Evolutionary conservation across 164 flowering plant genomes (phyloP).

Genomic region (Aristolochia fimbriata): DNA sequence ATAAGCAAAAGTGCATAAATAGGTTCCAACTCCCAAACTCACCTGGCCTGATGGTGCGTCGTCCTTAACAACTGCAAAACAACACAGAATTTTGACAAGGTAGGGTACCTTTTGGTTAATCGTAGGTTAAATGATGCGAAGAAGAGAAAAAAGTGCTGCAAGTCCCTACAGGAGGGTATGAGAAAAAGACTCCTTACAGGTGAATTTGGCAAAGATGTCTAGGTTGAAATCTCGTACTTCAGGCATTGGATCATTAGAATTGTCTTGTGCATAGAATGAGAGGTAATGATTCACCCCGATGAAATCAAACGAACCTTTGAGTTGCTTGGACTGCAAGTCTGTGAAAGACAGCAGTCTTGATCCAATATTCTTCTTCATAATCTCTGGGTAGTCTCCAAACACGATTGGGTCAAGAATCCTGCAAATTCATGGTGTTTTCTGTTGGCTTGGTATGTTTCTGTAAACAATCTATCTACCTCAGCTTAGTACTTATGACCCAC

Average conservation of each 20-base stretch:
- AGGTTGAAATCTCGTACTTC: slow-evolving; percentile 6
- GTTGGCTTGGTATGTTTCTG: too few species aligned
- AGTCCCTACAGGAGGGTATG: background rate
- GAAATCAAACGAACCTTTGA: slow-evolving; percentile 26
- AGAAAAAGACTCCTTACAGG: slow-evolving; percentile 6
- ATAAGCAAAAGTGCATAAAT: too few species aligned
- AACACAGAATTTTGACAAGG: too few species aligned
- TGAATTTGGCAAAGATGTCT: slow-evolving; percentile 13
- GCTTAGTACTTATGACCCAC: too few species aligned
- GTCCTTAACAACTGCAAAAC: slow-evolving; percentile 2
- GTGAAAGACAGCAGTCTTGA: slow-evolving; percentile 46
- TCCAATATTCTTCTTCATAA: slow-evolving; percentile 42
- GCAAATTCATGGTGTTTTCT: background rate
- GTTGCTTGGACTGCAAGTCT: slow-evolving; percentile 11
- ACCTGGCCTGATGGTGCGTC: slow-evolving; percentile 8
- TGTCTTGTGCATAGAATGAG: slow-evolving; percentile 11
- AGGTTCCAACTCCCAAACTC: background rate
- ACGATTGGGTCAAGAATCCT: slow-evolving; percentile 45
- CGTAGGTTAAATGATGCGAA: too few species aligned
- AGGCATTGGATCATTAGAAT: background rate
- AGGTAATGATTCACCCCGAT: slow-evolving; percentile 25
- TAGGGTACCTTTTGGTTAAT: too few species aligned
- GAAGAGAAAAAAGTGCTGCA: too few species aligned
- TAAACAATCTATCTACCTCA: too few species aligned
- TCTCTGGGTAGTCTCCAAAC: slow-evolving; percentile 53